phyloP scores from a whole-genome alignment of 345 rosid genomes.

The Diplotaxis tenuifolia region DNA sequence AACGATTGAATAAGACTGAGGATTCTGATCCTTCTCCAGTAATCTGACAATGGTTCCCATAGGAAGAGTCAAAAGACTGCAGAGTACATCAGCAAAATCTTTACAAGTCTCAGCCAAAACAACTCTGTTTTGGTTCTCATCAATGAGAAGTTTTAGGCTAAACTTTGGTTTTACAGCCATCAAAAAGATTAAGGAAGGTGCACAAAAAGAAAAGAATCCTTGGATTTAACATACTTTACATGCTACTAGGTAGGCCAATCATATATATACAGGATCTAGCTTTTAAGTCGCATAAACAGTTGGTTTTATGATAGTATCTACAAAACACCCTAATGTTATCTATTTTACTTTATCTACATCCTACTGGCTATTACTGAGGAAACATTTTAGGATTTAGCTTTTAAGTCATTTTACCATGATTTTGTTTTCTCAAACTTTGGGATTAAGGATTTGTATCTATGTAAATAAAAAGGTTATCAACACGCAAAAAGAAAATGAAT shows the following conservation, averaged over 20 bases:
- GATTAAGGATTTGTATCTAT: neutral
- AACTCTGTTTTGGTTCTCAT: slow-evolving; percentile 22
- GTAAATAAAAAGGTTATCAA: neutral
- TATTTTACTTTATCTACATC: neutral
- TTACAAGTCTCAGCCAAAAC: slow-evolving; percentile 36
- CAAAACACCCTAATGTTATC: neutral
- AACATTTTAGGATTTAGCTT: neutral
- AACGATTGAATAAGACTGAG: neutral
- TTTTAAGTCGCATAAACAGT: neutral
- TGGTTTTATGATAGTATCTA: neutral
- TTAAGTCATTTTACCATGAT: neutral
- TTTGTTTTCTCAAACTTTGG: neutral
- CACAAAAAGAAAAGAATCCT: neutral
- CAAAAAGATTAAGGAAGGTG: neutral
- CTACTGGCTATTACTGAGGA: neutral
- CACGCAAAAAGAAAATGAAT: neutral
- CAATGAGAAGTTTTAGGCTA: slow-evolving; percentile 32
- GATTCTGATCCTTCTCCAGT: slow-evolving; percentile 14
- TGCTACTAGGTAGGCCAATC: neutral
- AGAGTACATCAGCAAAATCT: slow-evolving; percentile 33
- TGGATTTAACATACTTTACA: neutral
- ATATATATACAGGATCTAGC: neutral
- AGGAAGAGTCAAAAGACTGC: slow-evolving; percentile 29
- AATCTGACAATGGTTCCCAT: slow-evolving; percentile 29
- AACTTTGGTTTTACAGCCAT: slow-evolving; percentile 20